Base-by-base conservation (phyloP, 805 yeast species). In the Ogataea methanolica region DNA sequence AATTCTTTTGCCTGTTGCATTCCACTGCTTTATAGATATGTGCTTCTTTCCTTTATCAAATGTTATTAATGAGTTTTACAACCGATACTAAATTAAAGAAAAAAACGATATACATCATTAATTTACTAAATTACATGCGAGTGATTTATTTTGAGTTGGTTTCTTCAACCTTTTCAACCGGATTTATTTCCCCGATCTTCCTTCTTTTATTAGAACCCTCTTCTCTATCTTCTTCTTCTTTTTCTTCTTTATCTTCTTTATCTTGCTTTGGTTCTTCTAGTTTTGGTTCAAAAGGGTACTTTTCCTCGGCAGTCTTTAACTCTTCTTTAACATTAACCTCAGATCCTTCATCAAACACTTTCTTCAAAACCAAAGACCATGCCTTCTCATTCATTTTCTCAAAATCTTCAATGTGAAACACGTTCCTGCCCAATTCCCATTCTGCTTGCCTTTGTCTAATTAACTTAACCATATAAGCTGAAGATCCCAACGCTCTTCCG, bases 401-500 rank as follows among this genome's bases (percentile, higher is more conserved):
- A 56, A 90, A 84, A 60, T 86, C 91, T 38, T 72, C 76, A 34
- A 88, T 46, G 33, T 76, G 76, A 60, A 92, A 84, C 5, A 83
- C 90, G 51, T 82, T 80, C 51, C 78, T 78, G 1, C 79, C 83
- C 40, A 92, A 66, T 36, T 78, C 80, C 97, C 97, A 94, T 41
- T 85, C 85, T 2, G 88, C 88, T 66, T 95, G 99, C 46, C 77
- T 73, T 9, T 70, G 62, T 60, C 99, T 78, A 9, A 80, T 75
- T 47, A 94, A 75, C 55, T 81, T 82, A 8, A 85, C 96, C 96
- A 94, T 91, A 60, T 89, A 89, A 0, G 96, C 88, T 23, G 88
- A 79, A 0, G 91, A 80, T 16, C 85, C 83, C 61, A 91, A 69
- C 0, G 92, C 85, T 50, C 85, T 78, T 2, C 96, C 98, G 39